Evolutionary conservation across 805 yeast species (phyloP).

Genomic region (Jamesozyma spencerorum): DNA sequence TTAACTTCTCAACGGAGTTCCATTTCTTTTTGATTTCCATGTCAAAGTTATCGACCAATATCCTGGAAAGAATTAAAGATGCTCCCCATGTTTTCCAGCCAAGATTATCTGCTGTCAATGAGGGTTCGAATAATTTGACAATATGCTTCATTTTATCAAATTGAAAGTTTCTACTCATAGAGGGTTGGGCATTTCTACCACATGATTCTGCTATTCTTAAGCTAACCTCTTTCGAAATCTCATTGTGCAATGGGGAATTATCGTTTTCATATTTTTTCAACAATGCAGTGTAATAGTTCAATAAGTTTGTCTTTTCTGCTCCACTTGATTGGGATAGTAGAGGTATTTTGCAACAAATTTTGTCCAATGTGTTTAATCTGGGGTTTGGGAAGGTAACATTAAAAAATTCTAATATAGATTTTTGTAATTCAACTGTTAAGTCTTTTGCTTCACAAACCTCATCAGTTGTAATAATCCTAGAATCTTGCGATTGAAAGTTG

Average conservation of each 20-base stretch:
- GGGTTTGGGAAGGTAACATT: slow-evolving; percentile 26
- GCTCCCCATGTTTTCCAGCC: slow-evolving; percentile 98
- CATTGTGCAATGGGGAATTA: background rate
- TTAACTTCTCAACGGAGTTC: slow-evolving; percentile 10
- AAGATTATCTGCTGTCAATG: slow-evolving; percentile 74
- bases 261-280: slow-evolving; percentile 22
- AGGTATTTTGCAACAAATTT: slow-evolving; percentile 27
- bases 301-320: slow-evolving; percentile 23
- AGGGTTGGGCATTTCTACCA: slow-evolving; percentile 78
- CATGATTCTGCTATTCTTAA: slow-evolving; percentile 66
- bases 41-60: slow-evolving; percentile 33
- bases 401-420: slow-evolving; percentile 39
- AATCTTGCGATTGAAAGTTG: slow-evolving; percentile 34
- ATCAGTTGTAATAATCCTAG: slow-evolving; percentile 6
- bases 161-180: slow-evolving; percentile 49
- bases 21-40: background rate
- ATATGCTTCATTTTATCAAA: slow-evolving; percentile 32
- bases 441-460: slow-evolving; percentile 30
- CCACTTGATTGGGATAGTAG: slow-evolving; percentile 1
- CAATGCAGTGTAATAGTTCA: slow-evolving; percentile 33
- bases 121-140: slow-evolving; percentile 59
- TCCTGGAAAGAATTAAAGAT: slow-evolving; percentile 54
- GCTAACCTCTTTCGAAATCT: slow-evolving; percentile 49
- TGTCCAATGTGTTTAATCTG: slow-evolving; percentile 18
- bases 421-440: slow-evolving; percentile 23